Base-by-base conservation (phyloP, 2,329 filamentous ascomycete species). In the Beauveria caledonica region DNA sequence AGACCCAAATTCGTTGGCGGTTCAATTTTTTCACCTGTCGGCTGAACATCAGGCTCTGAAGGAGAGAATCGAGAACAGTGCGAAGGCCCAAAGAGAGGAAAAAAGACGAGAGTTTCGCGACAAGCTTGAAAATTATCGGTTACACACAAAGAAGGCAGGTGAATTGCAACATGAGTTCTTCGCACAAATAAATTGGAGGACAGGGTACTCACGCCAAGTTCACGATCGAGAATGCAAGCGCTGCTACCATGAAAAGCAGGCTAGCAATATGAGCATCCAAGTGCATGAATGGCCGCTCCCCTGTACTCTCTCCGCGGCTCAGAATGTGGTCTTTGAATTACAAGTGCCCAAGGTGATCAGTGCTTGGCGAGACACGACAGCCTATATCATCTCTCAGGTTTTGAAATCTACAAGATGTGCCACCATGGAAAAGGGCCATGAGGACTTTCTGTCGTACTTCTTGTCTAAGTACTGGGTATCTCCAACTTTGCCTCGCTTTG, bases 261-360 rank as follows among this genome's bases (percentile, higher is more conserved):
- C 58, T n/a, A 3, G 10, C 11, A 13, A 29, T 6, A 5, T 49
- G 6, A 13, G 3, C 0, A 60, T 60, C 13, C n/a, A 50, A 13
- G 11, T 60, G 3, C 51, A 60, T 23, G 58, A 60, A 19, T 60
- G 58, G 58, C 58, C 58, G 19, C 45, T 60, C 3, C 58, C 58
- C 1, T 3, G 5, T 1, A 7, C 13, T 11, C 7, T 5, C 3
- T 3, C 6, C 3, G 45, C n/a, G 9, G 58, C 58, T 2, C 11
- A 25, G 8, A 42, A 49, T 23, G 36, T 44, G 9, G 58, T 60
- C 1, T 60, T 60, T 17, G 58, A 60, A 23, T 8, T 60, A n/a
- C 7, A 10, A 13, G 58, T 60, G 7, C 58, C 58, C 7, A 5
- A 10, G 5, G 42, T 25, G 1, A 33, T 60, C 11, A 9, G n/a